Conservation (phyloP, 2,329 filamentous ascomycete genomes). For the Diaporthe humulicola region DNA sequence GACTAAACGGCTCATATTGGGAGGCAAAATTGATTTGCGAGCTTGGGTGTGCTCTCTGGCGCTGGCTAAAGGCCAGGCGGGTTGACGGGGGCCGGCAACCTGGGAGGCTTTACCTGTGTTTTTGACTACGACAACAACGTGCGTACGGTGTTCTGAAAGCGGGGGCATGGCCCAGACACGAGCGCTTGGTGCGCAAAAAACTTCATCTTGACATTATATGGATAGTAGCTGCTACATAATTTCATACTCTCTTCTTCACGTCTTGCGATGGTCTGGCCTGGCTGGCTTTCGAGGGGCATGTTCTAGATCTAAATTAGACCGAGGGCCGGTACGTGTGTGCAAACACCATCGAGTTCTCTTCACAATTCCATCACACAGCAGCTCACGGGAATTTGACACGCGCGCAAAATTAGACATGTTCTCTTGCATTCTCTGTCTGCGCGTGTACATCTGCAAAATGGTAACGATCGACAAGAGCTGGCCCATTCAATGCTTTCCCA, state of each 20-base stretch:
- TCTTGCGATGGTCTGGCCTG: background rate
- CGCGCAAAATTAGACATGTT: background rate
- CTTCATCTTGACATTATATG: slow-evolving; percentile 2
- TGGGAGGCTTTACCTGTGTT: background rate
- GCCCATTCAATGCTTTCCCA: background rate
- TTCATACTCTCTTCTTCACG: slow-evolving; percentile 16
- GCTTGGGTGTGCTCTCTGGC: slow-evolving; percentile 3
- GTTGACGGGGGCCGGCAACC: background rate
- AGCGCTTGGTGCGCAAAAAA: slow-evolving; percentile 15
- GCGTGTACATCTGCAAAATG: background rate
- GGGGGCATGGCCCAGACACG: slow-evolving; percentile 8
- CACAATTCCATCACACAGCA: background rate
- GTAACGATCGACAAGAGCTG: background rate
- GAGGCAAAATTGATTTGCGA: slow-evolving; percentile 27
- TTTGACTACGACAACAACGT: slow-evolving; percentile 18
- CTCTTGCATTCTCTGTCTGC: slow-evolving; percentile 1
- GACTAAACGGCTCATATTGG: slow-evolving; percentile 28
- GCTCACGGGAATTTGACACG: background rate
- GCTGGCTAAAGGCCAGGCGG: slow-evolving; percentile 10
- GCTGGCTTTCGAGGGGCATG: background rate
- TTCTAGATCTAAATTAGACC: background rate
- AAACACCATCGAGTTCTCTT: background rate
- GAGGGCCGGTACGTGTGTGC: background rate
- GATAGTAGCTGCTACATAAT: slow-evolving; percentile 20
- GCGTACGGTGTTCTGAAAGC: slow-evolving; percentile 23